Base-by-base conservation (phyloP, 495 filamentous ascomycete species). In the Extremus antarcticus region DNA sequence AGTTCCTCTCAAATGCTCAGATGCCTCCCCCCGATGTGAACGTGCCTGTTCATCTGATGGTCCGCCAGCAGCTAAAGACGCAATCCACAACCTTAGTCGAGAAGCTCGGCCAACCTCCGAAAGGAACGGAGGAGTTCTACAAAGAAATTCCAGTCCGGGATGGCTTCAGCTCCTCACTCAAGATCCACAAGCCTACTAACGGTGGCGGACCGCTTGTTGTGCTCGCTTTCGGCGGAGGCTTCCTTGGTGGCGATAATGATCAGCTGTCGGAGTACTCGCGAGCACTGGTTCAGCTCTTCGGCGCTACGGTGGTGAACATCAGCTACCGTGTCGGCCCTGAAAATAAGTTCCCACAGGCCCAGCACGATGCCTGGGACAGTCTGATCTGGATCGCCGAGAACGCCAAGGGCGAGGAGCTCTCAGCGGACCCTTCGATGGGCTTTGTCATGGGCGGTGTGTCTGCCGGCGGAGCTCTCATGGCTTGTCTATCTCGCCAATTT, bases 381-480 rank as follows among this genome's bases (percentile, higher is more conserved):
- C 3, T 48, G 46, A 48, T n/a, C 10, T 48, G 46, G 46, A 48
- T 48, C 24, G 21, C 46, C 46, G 46, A 48, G 10, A 48, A 48
- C 25, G 46, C 46, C 13, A 7, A 10, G 3, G 23, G 46, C 9
- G 20, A 23, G 10, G 11, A n/a, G 23, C 24, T 48, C 13, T 3
- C 20, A 23, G 20, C 46, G 13, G 46, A 48, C 17, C 46, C 46
- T 13, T 48, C 46, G 46, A 48, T 24, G 21, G 46, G 46, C 21
- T 48, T 48, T 21, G 25, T 48, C 46, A 48, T 48, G 21, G 46
- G 46, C 10, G 46, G 77, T 2, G 20, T 48, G 3, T 48, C 46
- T 20, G 46, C 46, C 24, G 46, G 46, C 17, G 46, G 20, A 7
- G 23, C 23, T 20, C 20, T 48, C 10, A 25, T 21, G 21, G 23